A percentile compares a stretch with the other conserved stretches of the same genome.
Conservation (phyloP, 2,329 filamentous ascomycete genomes). For the Alternaria consortialis region DNA sequence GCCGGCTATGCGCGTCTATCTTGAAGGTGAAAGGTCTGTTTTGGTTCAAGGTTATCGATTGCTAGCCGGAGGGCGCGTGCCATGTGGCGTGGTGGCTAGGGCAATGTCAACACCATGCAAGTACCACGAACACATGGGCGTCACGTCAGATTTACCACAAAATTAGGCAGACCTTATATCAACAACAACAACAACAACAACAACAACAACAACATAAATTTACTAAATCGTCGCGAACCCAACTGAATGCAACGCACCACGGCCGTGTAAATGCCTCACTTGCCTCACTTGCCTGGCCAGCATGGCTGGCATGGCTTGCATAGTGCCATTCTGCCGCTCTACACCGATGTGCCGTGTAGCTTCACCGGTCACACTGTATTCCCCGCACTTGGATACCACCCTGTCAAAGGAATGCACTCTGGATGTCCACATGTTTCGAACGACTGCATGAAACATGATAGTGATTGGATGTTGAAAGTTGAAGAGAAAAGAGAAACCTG, state of each 20-base stretch:
- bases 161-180: background rate
- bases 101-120: conserved; percentile 31
- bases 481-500: background rate
- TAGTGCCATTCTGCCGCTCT: conserved; percentile 22
- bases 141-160: background rate
- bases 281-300: background rate
- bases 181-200: background rate
- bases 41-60: conserved; percentile 33
- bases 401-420: background rate
- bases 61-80: conserved; percentile 26
- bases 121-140: conserved; percentile 22
- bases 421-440: background rate
- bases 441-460: conserved; percentile 9
- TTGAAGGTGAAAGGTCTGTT: conserved; percentile 29
- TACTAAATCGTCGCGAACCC: conserved; percentile 15
- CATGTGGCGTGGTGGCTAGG: conserved; percentile 26
- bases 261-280: conserved; percentile 38
- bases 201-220: background rate
- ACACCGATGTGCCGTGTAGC: background rate
- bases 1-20: conserved; percentile 29
- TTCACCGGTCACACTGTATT: conserved; percentile 17
- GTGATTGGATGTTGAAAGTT: conserved; percentile 29
- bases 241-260: conserved; percentile 20
- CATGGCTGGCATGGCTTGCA: conserved; percentile 29
- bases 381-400: conserved; percentile 9